Conservation (phyloP, 345 rosid genomes). For the Rhodomyrtus tomentosa region DNA sequence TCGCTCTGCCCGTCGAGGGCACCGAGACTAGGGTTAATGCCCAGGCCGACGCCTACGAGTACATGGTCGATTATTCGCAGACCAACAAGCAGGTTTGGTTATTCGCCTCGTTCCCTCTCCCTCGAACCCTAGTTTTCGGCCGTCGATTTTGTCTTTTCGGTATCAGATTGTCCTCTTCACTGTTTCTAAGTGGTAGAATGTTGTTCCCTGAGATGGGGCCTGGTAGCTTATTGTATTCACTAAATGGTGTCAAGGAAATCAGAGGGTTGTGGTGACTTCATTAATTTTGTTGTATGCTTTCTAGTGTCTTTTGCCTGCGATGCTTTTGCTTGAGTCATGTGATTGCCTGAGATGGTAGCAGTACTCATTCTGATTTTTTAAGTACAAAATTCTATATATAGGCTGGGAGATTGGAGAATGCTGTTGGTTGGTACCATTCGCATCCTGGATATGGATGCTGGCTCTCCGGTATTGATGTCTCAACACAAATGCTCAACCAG, state of each 20-base stretch:
- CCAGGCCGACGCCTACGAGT: slow-evolving; percentile 98
- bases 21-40: slow-evolving; percentile 98
- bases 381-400: not conserved
- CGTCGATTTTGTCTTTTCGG: too few relatives aligned
- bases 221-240: not conserved
- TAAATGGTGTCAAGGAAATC: not conserved
- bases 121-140: not conserved
- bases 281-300: not conserved
- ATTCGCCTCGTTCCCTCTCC: not conserved
- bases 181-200: not conserved
- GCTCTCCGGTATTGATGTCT: slow-evolving; percentile 98
- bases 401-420: slow-evolving; percentile 98
- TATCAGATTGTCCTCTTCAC: not conserved
- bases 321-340: not conserved
- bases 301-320: not conserved
- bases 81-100: slow-evolving; percentile 76
- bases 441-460: slow-evolving; percentile 99
- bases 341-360: not conserved
- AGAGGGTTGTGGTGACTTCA: not conserved
- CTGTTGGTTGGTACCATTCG: slow-evolving; percentile 91
- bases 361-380: not conserved
- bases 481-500: slow-evolving; percentile 97
- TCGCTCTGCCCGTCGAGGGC: slow-evolving; percentile 99
- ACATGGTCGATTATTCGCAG: slow-evolving; percentile 97
- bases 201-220: not conserved